Conservation (phyloP, 2,329 filamentous ascomycete genomes). For the Penicillium sp. region DNA sequence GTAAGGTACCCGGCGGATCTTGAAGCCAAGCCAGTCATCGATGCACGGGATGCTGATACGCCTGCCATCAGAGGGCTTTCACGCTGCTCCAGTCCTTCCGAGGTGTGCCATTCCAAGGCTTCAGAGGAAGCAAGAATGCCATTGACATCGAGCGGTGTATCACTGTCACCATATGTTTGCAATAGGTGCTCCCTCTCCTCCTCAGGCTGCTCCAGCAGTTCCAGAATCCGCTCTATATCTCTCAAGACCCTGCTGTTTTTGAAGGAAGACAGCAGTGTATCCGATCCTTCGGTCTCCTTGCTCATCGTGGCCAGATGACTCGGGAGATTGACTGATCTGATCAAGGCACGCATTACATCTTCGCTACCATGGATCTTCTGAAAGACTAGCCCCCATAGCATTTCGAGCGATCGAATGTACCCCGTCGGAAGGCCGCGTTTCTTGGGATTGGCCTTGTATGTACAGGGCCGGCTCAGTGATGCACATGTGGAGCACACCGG, state of each 20-base stretch:
- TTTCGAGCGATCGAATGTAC: conserved; percentile 68
- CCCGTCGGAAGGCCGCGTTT: conserved; percentile 76
- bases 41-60: conserved; percentile 25
- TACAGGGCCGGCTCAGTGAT: conserved; percentile 59
- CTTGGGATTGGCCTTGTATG: conserved; percentile 67
- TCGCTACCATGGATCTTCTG: conserved; percentile 58
- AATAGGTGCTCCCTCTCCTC: conserved; percentile 36
- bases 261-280: conserved; percentile 59
- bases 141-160: conserved; percentile 29
- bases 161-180: conserved; percentile 20
- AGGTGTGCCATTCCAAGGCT: conserved; percentile 33
- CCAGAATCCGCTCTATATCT: conserved; percentile 59
- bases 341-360: conserved; percentile 51
- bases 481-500: conserved; percentile 64
- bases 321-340: conserved; percentile 45
- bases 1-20: conserved; percentile 15
- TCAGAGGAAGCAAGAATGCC: conserved; percentile 29
- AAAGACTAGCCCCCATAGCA: conserved; percentile 63
- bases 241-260: conserved; percentile 57
- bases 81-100: conserved; percentile 21
- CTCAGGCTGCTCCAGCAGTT: conserved; percentile 36
- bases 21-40: conserved; percentile 13
- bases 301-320: conserved; percentile 34
- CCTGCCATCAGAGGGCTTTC: conserved; percentile 18
- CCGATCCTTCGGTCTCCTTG: conserved; percentile 45